Base-by-base conservation (phyloP, 2,329 filamentous ascomycete species). In the Aspergillus japonicus region DNA sequence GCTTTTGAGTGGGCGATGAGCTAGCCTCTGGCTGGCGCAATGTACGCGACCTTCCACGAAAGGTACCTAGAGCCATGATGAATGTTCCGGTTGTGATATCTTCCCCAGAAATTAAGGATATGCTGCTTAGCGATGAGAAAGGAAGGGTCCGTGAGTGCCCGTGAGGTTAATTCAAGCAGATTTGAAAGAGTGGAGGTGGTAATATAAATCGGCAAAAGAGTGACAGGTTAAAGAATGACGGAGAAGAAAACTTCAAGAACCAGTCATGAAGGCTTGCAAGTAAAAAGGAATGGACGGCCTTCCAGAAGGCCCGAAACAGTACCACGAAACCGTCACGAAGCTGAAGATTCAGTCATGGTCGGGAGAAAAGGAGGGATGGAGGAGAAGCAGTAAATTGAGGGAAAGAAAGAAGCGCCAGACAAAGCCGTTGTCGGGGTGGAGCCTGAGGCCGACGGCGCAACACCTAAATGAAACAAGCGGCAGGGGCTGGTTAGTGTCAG, bases 251-350 rank as follows among this genome's bases (percentile, higher is more conserved):
- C 59, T 58, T 58, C 55, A 62, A 58, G 64, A 53, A 58, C 56
- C 60, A 54, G 19, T 50, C 48, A 61, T 61, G 57, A 56, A 58
- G 60, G 58, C 6, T 33, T 3, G 24, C 16, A 39, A 48, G 58
- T 54, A 19, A 69, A 69, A 75, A 73, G 29, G 74, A 75, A 70
- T 64, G 71, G 69, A 75, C 68, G 63, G 71, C 72, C 72, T 77
- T 75, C 75, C 75, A 72, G 74, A 77, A 74, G 72, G 66, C 73
- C 66, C 56, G 50, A 31, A 33, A 44, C 48, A 66, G 64, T 31
- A 54, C 54, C 42, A 63, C 59, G 47, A 59, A 54, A 50, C 55
- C 62, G 57, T 60, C 61, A 56, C 42, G 44, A 59, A 56, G 60
- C 66, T 67, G 67, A 67, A 70, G 62, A 62, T 47, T 48, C 54